These are phyloP conservation scores for Metarhizium humberi DNA, from an alignment of 2,329 filamentous ascomycete genomes.

Conservation along the genomic window DNA sequence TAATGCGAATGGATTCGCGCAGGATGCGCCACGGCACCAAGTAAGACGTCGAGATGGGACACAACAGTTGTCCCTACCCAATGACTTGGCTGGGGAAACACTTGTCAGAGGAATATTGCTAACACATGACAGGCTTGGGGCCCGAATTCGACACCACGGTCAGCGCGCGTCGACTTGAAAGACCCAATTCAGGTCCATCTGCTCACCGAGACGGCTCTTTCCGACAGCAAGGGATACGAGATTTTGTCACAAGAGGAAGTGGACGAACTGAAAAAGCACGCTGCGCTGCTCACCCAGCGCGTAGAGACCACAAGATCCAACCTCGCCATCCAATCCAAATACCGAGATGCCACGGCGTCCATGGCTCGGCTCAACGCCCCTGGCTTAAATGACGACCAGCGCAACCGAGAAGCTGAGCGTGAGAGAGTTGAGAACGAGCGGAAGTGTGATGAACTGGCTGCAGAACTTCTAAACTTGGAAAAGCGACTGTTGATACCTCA, in stretches of 20 bases:
- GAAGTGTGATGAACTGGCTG: conserved; percentile 77
- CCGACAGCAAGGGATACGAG: conserved; percentile 77
- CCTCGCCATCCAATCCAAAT: conserved; percentile 82
- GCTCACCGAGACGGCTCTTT: conserved; percentile 84
- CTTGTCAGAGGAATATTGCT: neutral
- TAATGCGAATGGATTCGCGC: conserved; percentile 11
- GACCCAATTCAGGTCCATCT: conserved; percentile 81
- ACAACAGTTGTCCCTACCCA: neutral
- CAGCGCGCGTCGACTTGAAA: conserved; percentile 49
- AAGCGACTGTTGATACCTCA: conserved; percentile 68
- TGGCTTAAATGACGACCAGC: conserved; percentile 35
- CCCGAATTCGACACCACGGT: conserved; percentile 15
- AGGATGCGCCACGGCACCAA: conserved; percentile 41
- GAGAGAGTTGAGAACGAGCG: conserved; percentile 67
- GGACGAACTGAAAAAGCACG: conserved; percentile 83
- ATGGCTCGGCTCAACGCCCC: conserved; percentile 66
- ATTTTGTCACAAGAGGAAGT: conserved; percentile 87
- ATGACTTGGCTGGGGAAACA: neutral
- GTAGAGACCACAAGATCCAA: conserved; percentile 76
- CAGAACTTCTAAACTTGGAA: conserved; percentile 72
- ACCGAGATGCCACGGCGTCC: conserved; percentile 84
- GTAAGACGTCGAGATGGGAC: conserved; percentile 30
- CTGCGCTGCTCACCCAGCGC: conserved; percentile 60
- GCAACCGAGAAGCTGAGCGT: conserved; percentile 53
- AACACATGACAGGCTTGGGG: neutral